Conservation (phyloP, 2,329 filamentous ascomycete species). For the Xylariaceae sp. region DNA sequence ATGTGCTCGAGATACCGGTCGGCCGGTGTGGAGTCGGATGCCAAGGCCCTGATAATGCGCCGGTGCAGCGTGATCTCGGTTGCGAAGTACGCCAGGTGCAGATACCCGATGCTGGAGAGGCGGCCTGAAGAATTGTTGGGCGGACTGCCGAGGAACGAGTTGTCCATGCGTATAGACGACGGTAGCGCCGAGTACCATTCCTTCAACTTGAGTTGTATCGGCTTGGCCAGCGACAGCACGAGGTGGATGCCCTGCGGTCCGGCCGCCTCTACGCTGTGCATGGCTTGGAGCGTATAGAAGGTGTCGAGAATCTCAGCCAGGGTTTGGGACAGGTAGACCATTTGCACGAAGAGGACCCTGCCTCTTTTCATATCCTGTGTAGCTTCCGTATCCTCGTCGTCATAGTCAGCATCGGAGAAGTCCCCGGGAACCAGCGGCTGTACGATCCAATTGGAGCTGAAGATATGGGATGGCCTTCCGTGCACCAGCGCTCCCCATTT, state of each 20-base stretch:
- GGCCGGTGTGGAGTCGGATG: slow-evolving; percentile 40
- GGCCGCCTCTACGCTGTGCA: slow-evolving; percentile 60
- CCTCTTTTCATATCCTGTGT: slow-evolving; percentile 62
- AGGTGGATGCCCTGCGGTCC: slow-evolving; percentile 66
- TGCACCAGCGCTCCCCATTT: slow-evolving; percentile 75
- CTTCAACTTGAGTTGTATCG: slow-evolving; percentile 75
- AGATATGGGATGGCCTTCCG: slow-evolving; percentile 63
- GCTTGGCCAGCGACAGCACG: slow-evolving; percentile 70
- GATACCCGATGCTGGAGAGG: slow-evolving; percentile 63
- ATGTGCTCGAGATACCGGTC: slow-evolving; percentile 86
- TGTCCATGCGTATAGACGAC: slow-evolving; percentile 59
- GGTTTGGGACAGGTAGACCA: slow-evolving; percentile 69
- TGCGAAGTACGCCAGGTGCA: slow-evolving; percentile 89
- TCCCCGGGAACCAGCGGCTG: slow-evolving; percentile 49
- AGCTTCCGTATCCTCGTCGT: slow-evolving; percentile 56
- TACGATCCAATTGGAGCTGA: slow-evolving; percentile 60
- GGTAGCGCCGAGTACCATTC: slow-evolving; percentile 76
- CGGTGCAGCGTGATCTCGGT: slow-evolving; percentile 91
- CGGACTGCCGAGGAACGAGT: slow-evolving; percentile 40
- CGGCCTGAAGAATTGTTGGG: slow-evolving; percentile 38
- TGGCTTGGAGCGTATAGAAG: slow-evolving; percentile 76
- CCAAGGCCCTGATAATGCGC: slow-evolving; percentile 79
- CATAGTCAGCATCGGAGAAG: slow-evolving; percentile 61
- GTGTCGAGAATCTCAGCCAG: slow-evolving; percentile 76
- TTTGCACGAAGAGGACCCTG: slow-evolving; percentile 65